Percentiles rank a stretch among this genome's conserved stretches.
Conservation (phyloP, 2,329 filamentous ascomycete genomes). For the Beauveria bassiana region DNA sequence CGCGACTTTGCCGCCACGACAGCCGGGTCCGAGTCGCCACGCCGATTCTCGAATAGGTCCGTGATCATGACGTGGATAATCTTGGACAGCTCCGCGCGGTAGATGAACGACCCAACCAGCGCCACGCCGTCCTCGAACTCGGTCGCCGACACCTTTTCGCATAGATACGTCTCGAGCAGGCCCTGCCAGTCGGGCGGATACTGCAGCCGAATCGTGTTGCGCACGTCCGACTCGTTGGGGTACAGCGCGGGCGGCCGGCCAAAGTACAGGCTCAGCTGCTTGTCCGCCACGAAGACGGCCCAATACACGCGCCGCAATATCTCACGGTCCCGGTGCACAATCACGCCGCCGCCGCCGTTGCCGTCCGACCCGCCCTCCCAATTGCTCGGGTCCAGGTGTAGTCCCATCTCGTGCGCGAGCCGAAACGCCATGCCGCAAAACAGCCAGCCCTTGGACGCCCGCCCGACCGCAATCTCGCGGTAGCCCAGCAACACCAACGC, state of each 20-base stretch:
- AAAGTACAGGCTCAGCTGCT: constrained; percentile 44
- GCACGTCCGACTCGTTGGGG: constrained; percentile 40
- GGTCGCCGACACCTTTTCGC: constrained; percentile 33
- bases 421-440: constrained; percentile 46
- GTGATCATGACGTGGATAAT: constrained; percentile 43
- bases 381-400: constrained; percentile 43
- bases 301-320: constrained; percentile 42
- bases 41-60: constrained; percentile 41
- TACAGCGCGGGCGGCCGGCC: constrained; percentile 42
- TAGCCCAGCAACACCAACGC: constrained; percentile 38
- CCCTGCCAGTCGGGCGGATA: constrained; percentile 42
- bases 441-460: constrained; percentile 42
- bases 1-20: constrained; percentile 34
- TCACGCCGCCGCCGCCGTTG: too few species aligned
- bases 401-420: constrained; percentile 43
- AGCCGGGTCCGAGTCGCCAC: constrained; percentile 30
- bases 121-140: constrained; percentile 39
- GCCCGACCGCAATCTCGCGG: constrained; percentile 38
- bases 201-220: constrained; percentile 39
- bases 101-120: constrained; percentile 37
- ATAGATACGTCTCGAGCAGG: constrained; percentile 40
- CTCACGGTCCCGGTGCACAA: constrained; percentile 33
- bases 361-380: constrained; percentile 27
- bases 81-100: constrained; percentile 40
- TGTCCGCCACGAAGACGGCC: constrained; percentile 42